phyloP scores from a whole-genome alignment of 305 asterid genomes.

The Fraxinus baroniana region DNA sequence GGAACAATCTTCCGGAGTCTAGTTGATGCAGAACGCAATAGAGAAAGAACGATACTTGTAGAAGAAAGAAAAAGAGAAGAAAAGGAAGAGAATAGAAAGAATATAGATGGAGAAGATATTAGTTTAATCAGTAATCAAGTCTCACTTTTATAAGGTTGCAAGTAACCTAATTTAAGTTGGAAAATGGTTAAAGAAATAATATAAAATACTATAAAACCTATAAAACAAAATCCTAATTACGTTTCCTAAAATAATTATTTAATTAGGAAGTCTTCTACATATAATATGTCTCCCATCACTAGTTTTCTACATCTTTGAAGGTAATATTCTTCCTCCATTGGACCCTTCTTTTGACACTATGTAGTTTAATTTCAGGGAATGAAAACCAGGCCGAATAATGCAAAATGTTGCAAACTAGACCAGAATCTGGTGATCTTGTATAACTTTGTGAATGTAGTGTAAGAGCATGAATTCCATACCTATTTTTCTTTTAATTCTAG shows the following conservation, averaged over 20 bases:
- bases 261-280: neutral
- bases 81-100: neutral
- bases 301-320: neutral
- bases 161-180: neutral
- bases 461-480: neutral
- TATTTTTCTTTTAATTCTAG: neutral
- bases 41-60: neutral
- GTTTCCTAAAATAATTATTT: neutral
- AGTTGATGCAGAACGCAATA: neutral
- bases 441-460: neutral
- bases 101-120: neutral
- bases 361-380: neutral
- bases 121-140: neutral
- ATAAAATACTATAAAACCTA: neutral
- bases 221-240: neutral
- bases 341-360: neutral
- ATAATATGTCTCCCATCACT: neutral
- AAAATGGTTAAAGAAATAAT: neutral
- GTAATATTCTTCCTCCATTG: neutral
- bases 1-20: neutral
- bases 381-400: neutral
- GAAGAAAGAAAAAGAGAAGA: neutral
- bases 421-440: neutral
- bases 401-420: neutral
- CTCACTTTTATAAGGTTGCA: neutral